Percentiles rank a stretch among this genome's conserved stretches.
These are phyloP conservation scores for Fragosphaeria purpurea DNA, from an alignment of 2,329 filamentous ascomycete species.

Conservation along the genomic window DNA sequence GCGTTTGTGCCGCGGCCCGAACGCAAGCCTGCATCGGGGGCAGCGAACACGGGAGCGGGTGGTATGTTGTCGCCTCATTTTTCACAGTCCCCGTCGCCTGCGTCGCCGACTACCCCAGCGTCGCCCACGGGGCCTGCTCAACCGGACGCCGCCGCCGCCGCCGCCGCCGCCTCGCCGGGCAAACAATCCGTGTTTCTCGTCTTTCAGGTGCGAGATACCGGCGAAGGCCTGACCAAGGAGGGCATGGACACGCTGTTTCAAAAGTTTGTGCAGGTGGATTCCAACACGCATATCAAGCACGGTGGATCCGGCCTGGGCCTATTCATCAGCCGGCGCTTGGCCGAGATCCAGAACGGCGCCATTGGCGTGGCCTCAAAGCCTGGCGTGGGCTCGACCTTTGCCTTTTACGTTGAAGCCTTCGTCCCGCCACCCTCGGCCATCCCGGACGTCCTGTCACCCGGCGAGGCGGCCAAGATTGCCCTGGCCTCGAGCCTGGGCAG, in stretches of 20 bases:
- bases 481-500: not conserved
- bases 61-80: not conserved
- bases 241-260: conserved; percentile 69
- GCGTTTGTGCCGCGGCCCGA: conserved; percentile 52
- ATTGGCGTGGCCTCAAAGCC: conserved; percentile 63
- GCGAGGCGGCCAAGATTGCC: conserved; percentile 8
- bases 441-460: conserved; percentile 24
- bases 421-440: conserved; percentile 29
- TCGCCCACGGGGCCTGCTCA: not conserved
- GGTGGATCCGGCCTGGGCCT: conserved; percentile 70
- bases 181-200: conserved; percentile 52
- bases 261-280: conserved; percentile 68
- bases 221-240: conserved; percentile 58
- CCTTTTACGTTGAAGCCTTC: conserved; percentile 59
- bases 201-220: conserved; percentile 69
- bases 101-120: not conserved
- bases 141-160: not conserved
- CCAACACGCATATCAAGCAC: conserved; percentile 67
- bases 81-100: not conserved
- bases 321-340: conserved; percentile 70
- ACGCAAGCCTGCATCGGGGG: no score
- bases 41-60: no score
- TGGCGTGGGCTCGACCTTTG: conserved; percentile 64
- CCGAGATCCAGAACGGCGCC: conserved; percentile 69
- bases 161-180: conserved; percentile 3